Percentiles rank a stretch among this genome's conserved stretches.
phyloP scores from a whole-genome alignment of 768 basidiomycete species.

The Pisolithus sp. region DNA sequence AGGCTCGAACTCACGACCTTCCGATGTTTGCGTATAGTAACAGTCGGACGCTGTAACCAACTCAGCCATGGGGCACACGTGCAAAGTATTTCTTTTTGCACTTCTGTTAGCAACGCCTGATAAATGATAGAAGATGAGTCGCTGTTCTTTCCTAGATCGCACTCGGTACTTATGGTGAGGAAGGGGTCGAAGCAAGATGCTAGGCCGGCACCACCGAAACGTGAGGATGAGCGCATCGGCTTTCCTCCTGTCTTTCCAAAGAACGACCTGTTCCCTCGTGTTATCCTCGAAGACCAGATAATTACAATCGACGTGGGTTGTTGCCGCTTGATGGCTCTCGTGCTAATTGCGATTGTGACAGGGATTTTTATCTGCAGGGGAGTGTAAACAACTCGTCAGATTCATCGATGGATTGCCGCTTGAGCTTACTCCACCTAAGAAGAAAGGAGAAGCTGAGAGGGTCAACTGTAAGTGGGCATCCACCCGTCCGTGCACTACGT shows the following conservation, averaged over 20 bases:
- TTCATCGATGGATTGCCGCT: constrained; percentile 57
- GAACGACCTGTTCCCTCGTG: constrained; percentile 36
- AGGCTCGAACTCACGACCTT: constrained; percentile 70
- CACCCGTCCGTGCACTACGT: neutral
- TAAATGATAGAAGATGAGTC: no score
- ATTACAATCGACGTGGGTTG: constrained; percentile 49
- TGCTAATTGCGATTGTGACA: constrained; percentile 17
- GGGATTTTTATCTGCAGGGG: constrained; percentile 51
- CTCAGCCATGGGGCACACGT: constrained; percentile 51
- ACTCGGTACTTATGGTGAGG: no score
- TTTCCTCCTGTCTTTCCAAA: constrained; percentile 47
- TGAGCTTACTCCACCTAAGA: constrained; percentile 64
- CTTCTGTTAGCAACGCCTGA: no score
- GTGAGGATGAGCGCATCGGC: neutral
- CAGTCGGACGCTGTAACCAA: constrained; percentile 71
- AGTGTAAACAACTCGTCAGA: constrained; percentile 54
- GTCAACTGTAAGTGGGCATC: constrained; percentile 50
- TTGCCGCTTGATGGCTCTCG: neutral
- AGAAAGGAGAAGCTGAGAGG: constrained; percentile 64
- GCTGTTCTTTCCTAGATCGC: no score
- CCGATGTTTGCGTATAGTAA: constrained; percentile 43
- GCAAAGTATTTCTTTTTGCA: no score
- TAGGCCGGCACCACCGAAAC: neutral
- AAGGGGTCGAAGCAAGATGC: neutral
- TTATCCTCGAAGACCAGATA: constrained; percentile 59